These are phyloP conservation scores for Chamaecyparis obtusa DNA, from an alignment of 75 land plant species.

Conservation along the genomic window DNA sequence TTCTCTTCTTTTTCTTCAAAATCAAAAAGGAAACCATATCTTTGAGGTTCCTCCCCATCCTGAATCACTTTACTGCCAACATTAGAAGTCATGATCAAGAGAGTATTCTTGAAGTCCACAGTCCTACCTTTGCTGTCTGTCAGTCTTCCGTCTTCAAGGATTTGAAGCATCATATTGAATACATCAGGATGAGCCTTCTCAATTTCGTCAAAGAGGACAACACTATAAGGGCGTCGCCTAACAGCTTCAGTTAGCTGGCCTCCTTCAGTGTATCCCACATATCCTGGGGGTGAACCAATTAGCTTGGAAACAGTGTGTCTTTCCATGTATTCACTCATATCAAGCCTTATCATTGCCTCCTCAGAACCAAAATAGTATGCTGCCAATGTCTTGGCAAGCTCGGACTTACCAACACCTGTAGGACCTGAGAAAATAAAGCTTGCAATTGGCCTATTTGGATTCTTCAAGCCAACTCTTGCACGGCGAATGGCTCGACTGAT, in stretches of 20 bases:
- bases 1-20: conserved; percentile 66
- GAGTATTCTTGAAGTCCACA: conserved; percentile 89
- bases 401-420: conserved; percentile 47
- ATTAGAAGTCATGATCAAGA: conserved; percentile 92
- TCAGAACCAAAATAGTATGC: conserved; percentile 68
- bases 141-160: too few relatives aligned
- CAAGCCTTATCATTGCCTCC: conserved; percentile 69
- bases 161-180: too few relatives aligned
- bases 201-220: conserved; percentile 52
- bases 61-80: conserved; percentile 91
- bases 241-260: conserved; percentile 72
- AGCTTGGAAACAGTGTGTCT: conserved; percentile 67
- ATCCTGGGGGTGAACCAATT: conserved; percentile 71
- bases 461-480: conserved; percentile 88
- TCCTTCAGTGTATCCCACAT: conserved; percentile 72
- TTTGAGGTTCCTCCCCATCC: conserved; percentile 81
- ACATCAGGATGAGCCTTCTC: too few relatives aligned
- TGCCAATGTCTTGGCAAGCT: conserved; percentile 65
- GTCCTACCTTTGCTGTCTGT: conserved; percentile 30
- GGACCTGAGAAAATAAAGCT: too few relatives aligned
- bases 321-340: conserved; percentile 73
- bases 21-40: conserved; percentile 74
- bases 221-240: conserved; percentile 55
- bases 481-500: conserved; percentile 91
- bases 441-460: too few relatives aligned